These are phyloP conservation scores for Suillus fuscotomentosus DNA, from an alignment of 768 basidiomycete species.

Conservation along the genomic window DNA sequence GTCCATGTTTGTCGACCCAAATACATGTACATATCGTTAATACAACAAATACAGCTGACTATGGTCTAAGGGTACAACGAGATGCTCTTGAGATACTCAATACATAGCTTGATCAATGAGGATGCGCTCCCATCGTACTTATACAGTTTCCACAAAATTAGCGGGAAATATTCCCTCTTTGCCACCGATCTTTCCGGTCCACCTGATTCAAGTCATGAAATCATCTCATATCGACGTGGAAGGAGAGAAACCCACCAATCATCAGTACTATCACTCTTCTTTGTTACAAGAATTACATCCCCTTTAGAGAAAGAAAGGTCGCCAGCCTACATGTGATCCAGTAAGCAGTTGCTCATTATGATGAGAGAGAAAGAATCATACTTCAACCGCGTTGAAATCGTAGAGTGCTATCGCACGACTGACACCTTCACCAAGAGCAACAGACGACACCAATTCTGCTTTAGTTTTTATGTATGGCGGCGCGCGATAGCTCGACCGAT, in stretches of 20 bases:
- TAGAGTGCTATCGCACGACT: constrained; percentile 74
- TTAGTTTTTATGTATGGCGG: constrained; percentile 44
- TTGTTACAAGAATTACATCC: constrained; percentile 65
- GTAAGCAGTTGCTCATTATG: not conserved
- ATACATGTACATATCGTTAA: not conserved
- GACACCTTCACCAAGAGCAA: constrained; percentile 57
- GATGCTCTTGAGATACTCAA: not conserved
- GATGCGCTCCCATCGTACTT: constrained; percentile 1
- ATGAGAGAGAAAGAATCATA: constrained; percentile 25
- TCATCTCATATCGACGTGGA: not conserved
- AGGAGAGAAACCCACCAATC: constrained; percentile 55
- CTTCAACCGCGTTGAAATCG: constrained; percentile 73
- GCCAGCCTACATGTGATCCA: constrained; percentile 47
- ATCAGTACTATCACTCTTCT: constrained; percentile 69
- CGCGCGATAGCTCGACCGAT: constrained; percentile 11
- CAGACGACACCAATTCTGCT: constrained; percentile 46
- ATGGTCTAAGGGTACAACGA: not conserved
- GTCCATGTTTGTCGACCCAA: not conserved
- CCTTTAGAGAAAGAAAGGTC: constrained; percentile 78
- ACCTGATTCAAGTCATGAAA: constrained; percentile 43
- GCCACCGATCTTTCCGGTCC: constrained; percentile 67
- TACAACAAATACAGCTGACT: not conserved
- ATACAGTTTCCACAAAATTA: constrained; percentile 75
- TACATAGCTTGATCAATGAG: constrained; percentile 2
- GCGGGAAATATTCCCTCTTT: constrained; percentile 76